phyloP scores from a whole-genome alignment of 2,329 filamentous ascomycete genomes.

The Clonostachys rosea region DNA sequence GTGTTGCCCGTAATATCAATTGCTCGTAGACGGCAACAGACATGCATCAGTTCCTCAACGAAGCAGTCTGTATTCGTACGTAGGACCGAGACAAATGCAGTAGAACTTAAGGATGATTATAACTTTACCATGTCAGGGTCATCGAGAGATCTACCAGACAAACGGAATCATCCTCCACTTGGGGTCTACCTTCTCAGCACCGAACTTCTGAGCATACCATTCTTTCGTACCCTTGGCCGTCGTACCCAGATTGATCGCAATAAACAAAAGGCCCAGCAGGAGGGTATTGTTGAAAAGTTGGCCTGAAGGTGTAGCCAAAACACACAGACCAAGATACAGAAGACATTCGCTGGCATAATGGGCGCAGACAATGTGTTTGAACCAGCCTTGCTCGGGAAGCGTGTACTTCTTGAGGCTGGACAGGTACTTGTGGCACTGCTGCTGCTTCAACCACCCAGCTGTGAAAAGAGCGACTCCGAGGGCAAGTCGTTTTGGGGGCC shows the following conservation, averaged over 20 bases:
- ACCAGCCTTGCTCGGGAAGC: constrained; percentile 69
- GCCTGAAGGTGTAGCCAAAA: constrained; percentile 67
- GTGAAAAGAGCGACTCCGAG: constrained; percentile 61
- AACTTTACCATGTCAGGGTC: not conserved
- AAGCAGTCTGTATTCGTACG: no score
- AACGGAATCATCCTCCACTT: constrained; percentile 76
- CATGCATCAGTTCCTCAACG: no score
- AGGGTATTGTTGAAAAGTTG: constrained; percentile 68
- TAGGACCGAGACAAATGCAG: no score
- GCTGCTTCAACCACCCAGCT: constrained; percentile 67
- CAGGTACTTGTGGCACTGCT: constrained; percentile 68
- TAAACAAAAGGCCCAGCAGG: constrained; percentile 65
- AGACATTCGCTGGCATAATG: constrained; percentile 89
- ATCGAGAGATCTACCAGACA: constrained; percentile 33
- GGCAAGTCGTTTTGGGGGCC: constrained; percentile 3
- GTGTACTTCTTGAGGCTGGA: constrained; percentile 76
- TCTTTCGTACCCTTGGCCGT: constrained; percentile 73
- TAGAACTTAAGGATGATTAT: no score
- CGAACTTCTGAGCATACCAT: constrained; percentile 80
- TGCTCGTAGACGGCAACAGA: no score
- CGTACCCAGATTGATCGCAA: constrained; percentile 72
- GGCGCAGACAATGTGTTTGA: constrained; percentile 71
- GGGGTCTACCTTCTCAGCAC: constrained; percentile 51
- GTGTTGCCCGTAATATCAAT: no score
- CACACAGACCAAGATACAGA: constrained; percentile 74